phyloP scores from a whole-genome alignment of 371 early-diverging fungal species.

The Lichtheimia hyalospora region DNA sequence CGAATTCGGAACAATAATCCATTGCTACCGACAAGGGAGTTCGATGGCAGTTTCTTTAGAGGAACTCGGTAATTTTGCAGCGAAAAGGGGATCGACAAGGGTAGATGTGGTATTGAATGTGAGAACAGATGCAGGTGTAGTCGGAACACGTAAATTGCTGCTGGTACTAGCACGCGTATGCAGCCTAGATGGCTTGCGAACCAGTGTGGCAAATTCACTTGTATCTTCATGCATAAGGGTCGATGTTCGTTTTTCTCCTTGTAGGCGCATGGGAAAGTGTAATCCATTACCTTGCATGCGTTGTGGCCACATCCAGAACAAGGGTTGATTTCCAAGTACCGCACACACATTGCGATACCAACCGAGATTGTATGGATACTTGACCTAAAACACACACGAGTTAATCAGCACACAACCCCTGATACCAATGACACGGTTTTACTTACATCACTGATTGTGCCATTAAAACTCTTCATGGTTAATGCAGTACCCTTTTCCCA shows the following conservation, averaged over 20 bases:
- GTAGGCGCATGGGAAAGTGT: constrained; percentile 55
- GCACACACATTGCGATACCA: constrained; percentile 68
- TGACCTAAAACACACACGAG: constrained; percentile 43
- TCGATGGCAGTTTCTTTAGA: constrained; percentile 9
- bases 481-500: constrained; percentile 84
- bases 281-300: constrained; percentile 71
- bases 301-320: constrained; percentile 77
- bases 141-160: constrained; percentile 15
- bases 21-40: constrained; percentile 3
- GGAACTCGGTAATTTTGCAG: constrained; percentile 18
- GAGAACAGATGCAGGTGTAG: constrained; percentile 32
- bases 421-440: background rate
- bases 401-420: background rate
- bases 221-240: constrained; percentile 1
- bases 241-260: constrained; percentile 1
- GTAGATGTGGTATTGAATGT: constrained; percentile 44
- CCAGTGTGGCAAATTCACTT: constrained; percentile 1
- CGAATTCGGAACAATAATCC: constrained; percentile 10
- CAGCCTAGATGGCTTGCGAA: constrained; percentile 10
- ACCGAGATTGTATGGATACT: constrained; percentile 95
- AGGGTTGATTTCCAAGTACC: constrained; percentile 70
- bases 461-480: constrained; percentile 65
- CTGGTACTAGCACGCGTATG: constrained; percentile 12
- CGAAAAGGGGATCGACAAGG: constrained; percentile 23
- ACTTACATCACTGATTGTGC: constrained; percentile 49